Conservation (phyloP, 1,284 basidiomycete genomes). For the Chiua sp. region DNA sequence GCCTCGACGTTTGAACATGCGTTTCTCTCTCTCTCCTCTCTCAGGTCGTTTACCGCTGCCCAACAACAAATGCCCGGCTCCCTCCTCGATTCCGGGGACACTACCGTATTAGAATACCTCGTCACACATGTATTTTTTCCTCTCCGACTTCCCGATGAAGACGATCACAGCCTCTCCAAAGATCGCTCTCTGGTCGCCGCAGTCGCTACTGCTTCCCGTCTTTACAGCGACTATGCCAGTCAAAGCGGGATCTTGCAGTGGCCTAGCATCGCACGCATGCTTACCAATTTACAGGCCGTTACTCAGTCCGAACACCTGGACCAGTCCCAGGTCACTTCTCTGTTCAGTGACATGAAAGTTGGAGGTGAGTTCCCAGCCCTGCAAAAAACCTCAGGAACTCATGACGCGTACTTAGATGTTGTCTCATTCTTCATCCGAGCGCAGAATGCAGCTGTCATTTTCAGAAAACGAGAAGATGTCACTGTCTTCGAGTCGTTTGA, state of each 20-base stretch:
- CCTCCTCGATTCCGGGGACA: neutral
- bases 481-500: too few species aligned
- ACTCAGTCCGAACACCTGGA: neutral
- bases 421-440: too few species aligned
- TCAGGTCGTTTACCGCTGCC: too few species aligned
- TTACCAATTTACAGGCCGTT: neutral
- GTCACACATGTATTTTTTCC: constrained; percentile 28
- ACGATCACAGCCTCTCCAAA: constrained; percentile 11
- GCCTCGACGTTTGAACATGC: too few species aligned
- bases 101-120: constrained; percentile 11
- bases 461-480: too few species aligned
- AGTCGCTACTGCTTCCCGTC: constrained; percentile 2
- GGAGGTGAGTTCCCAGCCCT: too few species aligned
- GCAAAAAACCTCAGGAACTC: too few species aligned
- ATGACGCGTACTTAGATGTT: too few species aligned
- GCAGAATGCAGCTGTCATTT: too few species aligned
- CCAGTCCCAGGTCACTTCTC: neutral
- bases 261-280: constrained; percentile 8
- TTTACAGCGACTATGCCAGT: constrained; percentile 3
- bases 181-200: constrained; percentile 12
- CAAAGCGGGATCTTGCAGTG: constrained; percentile 1
- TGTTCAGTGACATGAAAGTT: constrained; percentile 8
- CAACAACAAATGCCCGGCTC: too few species aligned
- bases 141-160: constrained; percentile 17
- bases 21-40: too few species aligned